A percentile compares a stretch with the other conserved stretches of the same genome.
These are phyloP conservation scores for Liquidambar formosana DNA, from an alignment of 164 flowering plant species.

Conservation along the genomic window DNA sequence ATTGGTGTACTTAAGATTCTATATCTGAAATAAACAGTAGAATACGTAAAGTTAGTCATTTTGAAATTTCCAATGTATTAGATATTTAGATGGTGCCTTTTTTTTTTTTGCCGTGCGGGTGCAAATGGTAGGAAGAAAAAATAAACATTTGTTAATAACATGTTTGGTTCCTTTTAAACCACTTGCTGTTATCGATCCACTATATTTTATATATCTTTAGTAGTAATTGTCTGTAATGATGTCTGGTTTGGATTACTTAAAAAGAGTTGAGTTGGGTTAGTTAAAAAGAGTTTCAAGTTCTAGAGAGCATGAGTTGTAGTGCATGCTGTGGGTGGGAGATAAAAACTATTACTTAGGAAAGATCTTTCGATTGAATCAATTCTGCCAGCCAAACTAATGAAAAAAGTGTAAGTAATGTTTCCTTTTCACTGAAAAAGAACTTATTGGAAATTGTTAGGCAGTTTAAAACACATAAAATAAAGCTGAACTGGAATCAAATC, in stretches of 20 bases:
- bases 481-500: conserved; percentile 19
- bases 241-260: neutral
- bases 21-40: no score
- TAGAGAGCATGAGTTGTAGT: conserved; percentile 8
- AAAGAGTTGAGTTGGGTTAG: neutral
- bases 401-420: neutral
- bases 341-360: neutral
- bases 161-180: neutral
- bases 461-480: conserved; percentile 15
- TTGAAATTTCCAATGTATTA: no score
- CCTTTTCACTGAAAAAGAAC: conserved; percentile 4
- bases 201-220: neutral
- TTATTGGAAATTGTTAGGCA: conserved; percentile 24
- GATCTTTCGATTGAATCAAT: neutral
- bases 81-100: neutral
- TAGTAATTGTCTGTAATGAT: neutral
- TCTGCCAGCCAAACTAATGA: neutral
- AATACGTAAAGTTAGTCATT: no score
- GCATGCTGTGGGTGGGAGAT: conserved; percentile 2
- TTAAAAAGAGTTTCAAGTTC: neutral
- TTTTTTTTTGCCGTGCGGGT: neutral
- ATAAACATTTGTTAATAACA: neutral
- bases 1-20: no score
- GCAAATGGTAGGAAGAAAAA: neutral
- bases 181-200: neutral